phyloP scores from a whole-genome alignment of 1,284 basidiomycete species.

The Fomitopsis palustris region DNA sequence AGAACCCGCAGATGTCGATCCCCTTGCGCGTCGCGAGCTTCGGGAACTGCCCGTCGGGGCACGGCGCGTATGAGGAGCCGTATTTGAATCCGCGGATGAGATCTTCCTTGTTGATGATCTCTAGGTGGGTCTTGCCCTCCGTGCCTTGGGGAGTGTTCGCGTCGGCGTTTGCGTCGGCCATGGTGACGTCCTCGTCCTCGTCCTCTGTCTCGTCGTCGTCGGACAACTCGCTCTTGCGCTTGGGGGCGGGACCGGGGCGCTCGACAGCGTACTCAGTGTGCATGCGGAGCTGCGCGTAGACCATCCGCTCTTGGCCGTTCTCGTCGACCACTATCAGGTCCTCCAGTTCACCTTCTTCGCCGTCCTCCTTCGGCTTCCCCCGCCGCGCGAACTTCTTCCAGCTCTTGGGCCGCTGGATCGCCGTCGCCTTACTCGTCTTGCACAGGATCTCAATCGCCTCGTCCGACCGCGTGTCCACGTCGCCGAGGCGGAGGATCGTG shows the following conservation, averaged over 20 bases:
- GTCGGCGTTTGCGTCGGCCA: too few relatives aligned
- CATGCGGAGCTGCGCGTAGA: conserved; percentile 12
- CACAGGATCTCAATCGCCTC: conserved; percentile 77
- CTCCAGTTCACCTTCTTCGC: conserved; percentile 29
- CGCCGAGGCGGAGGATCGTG: conserved; percentile 74
- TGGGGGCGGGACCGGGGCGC: conserved; percentile 21
- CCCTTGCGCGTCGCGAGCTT: conserved; percentile 73
- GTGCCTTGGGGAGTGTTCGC: neutral
- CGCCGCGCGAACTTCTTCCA: conserved; percentile 76
- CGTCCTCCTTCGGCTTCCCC: conserved; percentile 22
- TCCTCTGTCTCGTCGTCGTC: conserved; percentile 22
- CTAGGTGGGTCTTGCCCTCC: conserved; percentile 25
- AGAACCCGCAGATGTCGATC: conserved; percentile 87
- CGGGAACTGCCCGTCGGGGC: conserved; percentile 77
- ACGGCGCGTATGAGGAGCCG: conserved; percentile 85
- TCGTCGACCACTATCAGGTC: conserved; percentile 29
- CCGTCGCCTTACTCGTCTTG: conserved; percentile 83
- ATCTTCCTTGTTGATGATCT: conserved; percentile 69
- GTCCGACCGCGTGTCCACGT: conserved; percentile 56
- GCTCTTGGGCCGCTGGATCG: conserved; percentile 67
- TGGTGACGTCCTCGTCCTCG: conserved; percentile 20
- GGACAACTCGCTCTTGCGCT: conserved; percentile 5
- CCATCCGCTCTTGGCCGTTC: conserved; percentile 21
- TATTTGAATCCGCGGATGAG: conserved; percentile 88
- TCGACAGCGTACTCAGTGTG: conserved; percentile 12